phyloP scores from a whole-genome alignment of 805 yeast species.

The Wickerhamiella azymoides region DNA sequence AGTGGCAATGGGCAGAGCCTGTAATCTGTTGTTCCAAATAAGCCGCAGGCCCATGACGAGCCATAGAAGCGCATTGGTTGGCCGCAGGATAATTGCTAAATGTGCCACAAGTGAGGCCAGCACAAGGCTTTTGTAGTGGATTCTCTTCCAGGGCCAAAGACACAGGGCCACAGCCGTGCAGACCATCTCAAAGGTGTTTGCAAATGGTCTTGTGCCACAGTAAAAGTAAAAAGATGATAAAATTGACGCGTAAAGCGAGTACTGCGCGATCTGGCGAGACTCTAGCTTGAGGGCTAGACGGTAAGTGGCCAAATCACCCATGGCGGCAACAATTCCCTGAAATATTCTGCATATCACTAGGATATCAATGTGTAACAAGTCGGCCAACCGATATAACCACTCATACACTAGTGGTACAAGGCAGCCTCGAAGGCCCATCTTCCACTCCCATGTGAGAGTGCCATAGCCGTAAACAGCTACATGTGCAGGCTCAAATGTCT shows the following conservation, averaged over 20 bases:
- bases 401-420: constrained; percentile 67
- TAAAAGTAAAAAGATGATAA: constrained; percentile 71
- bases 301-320: constrained; percentile 53
- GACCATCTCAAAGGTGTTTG: constrained; percentile 68
- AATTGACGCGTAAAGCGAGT: constrained; percentile 38
- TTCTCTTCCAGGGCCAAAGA: constrained; percentile 40
- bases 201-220: constrained; percentile 66
- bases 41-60: constrained; percentile 35
- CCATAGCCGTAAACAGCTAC: constrained; percentile 62
- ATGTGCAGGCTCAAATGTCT: constrained; percentile 87
- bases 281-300: constrained; percentile 30
- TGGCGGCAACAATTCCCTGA: constrained; percentile 55
- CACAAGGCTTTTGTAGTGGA: constrained; percentile 16
- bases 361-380: constrained; percentile 24
- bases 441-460: constrained; percentile 91
- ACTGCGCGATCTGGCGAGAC: constrained; percentile 8
- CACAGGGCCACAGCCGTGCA: constrained; percentile 52
- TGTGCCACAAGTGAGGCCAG: constrained; percentile 40
- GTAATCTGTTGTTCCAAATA: constrained; percentile 7
- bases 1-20: constrained; percentile 16
- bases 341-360: constrained; percentile 43
- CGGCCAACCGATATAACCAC: constrained; percentile 28
- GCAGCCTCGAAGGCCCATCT: constrained; percentile 55
- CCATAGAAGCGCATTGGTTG: constrained; percentile 79
- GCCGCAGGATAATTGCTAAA: constrained; percentile 58